These are phyloP conservation scores for Saturnispora quitensis DNA, from an alignment of 805 yeast genomes.

Conservation along the genomic window DNA sequence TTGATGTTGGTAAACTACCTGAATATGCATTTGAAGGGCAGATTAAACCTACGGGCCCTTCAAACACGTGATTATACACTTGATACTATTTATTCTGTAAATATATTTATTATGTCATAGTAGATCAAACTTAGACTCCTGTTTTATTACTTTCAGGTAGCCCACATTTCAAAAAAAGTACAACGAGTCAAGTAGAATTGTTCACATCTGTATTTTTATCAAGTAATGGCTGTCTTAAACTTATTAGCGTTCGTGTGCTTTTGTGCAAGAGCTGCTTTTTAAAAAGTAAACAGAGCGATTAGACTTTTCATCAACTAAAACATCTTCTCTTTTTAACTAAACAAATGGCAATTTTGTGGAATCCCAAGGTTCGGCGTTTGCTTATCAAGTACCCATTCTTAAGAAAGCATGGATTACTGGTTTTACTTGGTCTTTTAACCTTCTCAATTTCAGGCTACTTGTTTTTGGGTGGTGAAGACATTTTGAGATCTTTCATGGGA, in stretches of 20 bases:
- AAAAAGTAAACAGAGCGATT: background rate
- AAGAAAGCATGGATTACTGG: constrained; percentile 2
- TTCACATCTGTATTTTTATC: background rate
- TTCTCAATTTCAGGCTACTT: background rate
- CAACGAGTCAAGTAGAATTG: background rate
- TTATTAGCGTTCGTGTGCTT: too few species aligned
- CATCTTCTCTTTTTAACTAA: background rate
- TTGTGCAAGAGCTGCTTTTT: too few species aligned
- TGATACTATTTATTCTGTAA: background rate
- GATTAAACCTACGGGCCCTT: constrained; percentile 6
- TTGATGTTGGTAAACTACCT: constrained; percentile 6
- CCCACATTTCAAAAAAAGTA: too few species aligned
- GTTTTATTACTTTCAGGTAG: background rate
- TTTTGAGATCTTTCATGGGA: constrained; percentile 1
- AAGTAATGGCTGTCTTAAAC: too few species aligned
- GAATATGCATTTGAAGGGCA: constrained; percentile 5
- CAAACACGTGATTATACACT: background rate
- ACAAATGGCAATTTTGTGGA: constrained; percentile 6
- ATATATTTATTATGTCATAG: background rate
- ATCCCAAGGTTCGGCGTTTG: constrained; percentile 3
- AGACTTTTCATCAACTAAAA: background rate
- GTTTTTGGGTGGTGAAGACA: background rate
- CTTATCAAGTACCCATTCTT: background rate
- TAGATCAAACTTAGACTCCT: background rate
- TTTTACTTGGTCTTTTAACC: background rate